A percentile compares a stretch with the other conserved stretches of the same genome.
Evolutionary conservation across 2,329 filamentous ascomycete species (phyloP).

Genomic region (Didymella segeticola): DNA sequence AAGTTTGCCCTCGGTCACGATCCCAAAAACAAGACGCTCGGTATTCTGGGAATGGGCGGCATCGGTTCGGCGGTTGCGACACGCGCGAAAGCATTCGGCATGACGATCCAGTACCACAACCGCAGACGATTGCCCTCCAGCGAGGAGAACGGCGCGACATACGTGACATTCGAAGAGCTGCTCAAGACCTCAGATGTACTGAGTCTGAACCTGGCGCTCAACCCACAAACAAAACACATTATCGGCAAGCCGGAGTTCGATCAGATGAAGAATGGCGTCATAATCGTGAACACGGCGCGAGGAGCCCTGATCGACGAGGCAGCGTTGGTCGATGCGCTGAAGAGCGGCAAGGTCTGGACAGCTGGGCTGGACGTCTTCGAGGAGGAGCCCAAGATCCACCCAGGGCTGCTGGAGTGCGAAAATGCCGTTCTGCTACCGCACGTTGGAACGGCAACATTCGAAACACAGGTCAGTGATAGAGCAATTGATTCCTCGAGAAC

Average conservation of each 20-base stretch:
- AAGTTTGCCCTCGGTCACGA: conserved; percentile 59
- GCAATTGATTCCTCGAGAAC: background rate
- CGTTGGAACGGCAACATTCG: conserved; percentile 65
- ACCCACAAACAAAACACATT: conserved; percentile 59
- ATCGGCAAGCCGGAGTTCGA: conserved; percentile 59
- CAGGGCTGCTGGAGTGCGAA: conserved; percentile 57
- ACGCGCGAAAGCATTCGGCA: conserved; percentile 62
- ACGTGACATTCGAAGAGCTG: conserved; percentile 64
- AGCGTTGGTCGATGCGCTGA: conserved; percentile 61
- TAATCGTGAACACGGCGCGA: conserved; percentile 65
- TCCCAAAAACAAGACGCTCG: conserved; percentile 60
- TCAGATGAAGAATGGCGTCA: conserved; percentile 62
- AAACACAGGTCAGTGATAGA: conserved; percentile 58
- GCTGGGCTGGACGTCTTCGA: conserved; percentile 66
- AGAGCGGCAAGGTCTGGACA: conserved; percentile 61
- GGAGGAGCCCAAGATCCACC: conserved; percentile 62
- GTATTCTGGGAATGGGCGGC: conserved; percentile 67
- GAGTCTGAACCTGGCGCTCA: conserved; percentile 62
- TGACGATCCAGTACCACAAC: conserved; percentile 67
- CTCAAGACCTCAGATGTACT: conserved; percentile 62
- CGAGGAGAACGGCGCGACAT: conserved; percentile 55
- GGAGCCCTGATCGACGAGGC: conserved; percentile 64
- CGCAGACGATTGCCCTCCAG: conserved; percentile 48
- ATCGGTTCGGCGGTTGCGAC: conserved; percentile 60
- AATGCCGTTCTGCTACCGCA: conserved; percentile 65